Base-by-base conservation (phyloP, 1,284 basidiomycete genomes). In the Sanghuangporus weigelae region DNA sequence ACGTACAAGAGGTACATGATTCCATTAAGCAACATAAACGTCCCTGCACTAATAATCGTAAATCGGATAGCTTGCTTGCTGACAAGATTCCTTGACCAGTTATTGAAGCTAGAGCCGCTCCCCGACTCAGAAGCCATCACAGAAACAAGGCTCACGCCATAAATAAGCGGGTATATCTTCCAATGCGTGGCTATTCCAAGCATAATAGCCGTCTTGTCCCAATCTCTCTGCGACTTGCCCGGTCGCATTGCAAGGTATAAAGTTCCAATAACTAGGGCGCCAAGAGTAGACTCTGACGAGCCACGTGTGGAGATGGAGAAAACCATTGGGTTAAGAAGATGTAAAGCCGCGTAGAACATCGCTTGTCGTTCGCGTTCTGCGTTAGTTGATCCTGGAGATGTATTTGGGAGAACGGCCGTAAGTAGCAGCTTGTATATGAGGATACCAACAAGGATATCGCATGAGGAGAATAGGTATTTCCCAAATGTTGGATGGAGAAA, bases 291-390 rank as follows among this genome's bases (percentile, higher is more conserved):
- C 76, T 99, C 97, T 16, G 96, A 95, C 2, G 94, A 97, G 1
- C 96, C 97, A 8, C 96, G 86, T 0, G 96, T 99, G 0, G 95
- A 96, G 69, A 99, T 98, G 68, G 95, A 92, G 71, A 97, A 92
- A 1, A 96, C 92, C 70, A 99, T 84, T 0, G 96, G 96, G 74
- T 96, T 98, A 65, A 98, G 81, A 1, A 98, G 86, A 68, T 97
- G 84, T 3, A 87, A 71, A 0, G 87, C 76, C 31, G 81, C 80
- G 63, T 85, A 83, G n/a, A 86, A 67, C 3, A 82, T 79, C 7
- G 89, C 84, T 63, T 69, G 67, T 46, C 55, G 68, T 49, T 66
- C 53, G 68, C 42, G 68, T 6, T 61, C 31, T 38, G 60, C 57
- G 36, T 53, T 19, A 14, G 60, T 19, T 23, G 44, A 31, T n/a